Base-by-base conservation (phyloP, 345 rosid species). In the Barbarea vulgaris region DNA sequence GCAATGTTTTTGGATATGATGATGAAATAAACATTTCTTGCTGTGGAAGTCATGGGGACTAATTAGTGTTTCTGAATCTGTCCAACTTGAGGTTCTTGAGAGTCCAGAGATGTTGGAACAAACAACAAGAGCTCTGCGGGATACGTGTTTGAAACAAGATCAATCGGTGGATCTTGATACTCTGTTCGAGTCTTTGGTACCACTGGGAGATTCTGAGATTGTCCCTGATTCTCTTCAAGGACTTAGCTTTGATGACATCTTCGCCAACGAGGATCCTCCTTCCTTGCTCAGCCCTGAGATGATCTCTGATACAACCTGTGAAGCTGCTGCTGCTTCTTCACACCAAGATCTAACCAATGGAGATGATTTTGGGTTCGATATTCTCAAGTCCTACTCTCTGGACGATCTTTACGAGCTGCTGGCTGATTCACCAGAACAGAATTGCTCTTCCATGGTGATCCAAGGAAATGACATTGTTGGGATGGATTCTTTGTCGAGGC, bases 391-490 rank as follows among this genome's bases (percentile, higher is more conserved):
- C 57, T 76, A 66, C 77, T 51, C 74, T 59, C 30, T 75, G 42
- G 91, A 87, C 46, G 85, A 85, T 81, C 82, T 85, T 11, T 83
- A 82, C 65, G 82, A 82, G 78, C 83, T 84, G 81, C 85, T 88
- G 61, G 67, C 72, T 59, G 83, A 83, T 58, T 79, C 88, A 34
- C 84, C 82, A 72, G 12, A 62, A 39, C 69, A 81, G 65, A 78
- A 67, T 0, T 57, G 81, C 67, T 57, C 59, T 15, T 42, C 81
- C 21, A 52, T 61, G 55, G 34, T 54, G 65, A 21, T 67, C 81
- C 75, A 83, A 30, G 78, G 69, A 34, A 67, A 36, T 12, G 81
- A 83, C 66, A 78, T 75, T 34, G 74, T 81, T n/a, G 87, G 89
- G 42, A 60, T 80, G 42, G 77, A 44, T 28, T 80, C 71, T 37